phyloP scores from a whole-genome alignment of 495 filamentous ascomycete genomes.

The Penicillium verhagenii region DNA sequence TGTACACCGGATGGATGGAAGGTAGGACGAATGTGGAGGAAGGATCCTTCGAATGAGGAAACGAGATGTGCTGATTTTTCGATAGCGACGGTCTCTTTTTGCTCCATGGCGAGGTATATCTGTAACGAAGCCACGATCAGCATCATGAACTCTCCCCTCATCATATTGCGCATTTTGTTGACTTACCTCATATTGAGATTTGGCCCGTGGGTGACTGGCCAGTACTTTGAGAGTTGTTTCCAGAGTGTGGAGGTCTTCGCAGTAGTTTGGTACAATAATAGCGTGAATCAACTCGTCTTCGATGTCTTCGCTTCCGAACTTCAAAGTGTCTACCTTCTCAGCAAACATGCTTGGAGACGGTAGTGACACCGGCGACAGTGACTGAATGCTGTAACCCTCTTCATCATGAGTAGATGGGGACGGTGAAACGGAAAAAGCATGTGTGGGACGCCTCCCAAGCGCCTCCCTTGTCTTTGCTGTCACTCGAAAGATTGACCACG shows the following conservation, averaged over 20 bases:
- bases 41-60: conserved; percentile 55
- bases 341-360: conserved; percentile 7
- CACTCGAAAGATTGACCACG: conserved; percentile 24
- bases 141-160: too few species aligned
- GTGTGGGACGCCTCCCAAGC: conserved; percentile 21
- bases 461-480: conserved; percentile 21
- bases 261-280: conserved; percentile 69
- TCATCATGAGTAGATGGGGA: background rate
- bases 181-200: conserved; percentile 63
- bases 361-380: conserved; percentile 11
- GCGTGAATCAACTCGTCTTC: conserved; percentile 52
- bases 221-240: conserved; percentile 64
- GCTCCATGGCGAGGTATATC: conserved; percentile 73
- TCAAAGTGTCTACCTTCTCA: conserved; percentile 5
- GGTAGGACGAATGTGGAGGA: conserved; percentile 59
- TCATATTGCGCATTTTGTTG: background rate
- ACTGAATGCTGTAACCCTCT: conserved; percentile 7
- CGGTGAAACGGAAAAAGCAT: background rate
- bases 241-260: conserved; percentile 63
- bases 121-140: conserved; percentile 21
- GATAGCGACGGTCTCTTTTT: conserved; percentile 52
- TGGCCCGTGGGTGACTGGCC: conserved; percentile 62
- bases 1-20: conserved; percentile 60
- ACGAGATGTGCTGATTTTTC: conserved; percentile 55
- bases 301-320: conserved; percentile 6